A percentile compares a stretch with the other conserved stretches of the same genome.
phyloP scores from a whole-genome alignment of 441 rosid genomes.

The Erysimum cheiri region DNA sequence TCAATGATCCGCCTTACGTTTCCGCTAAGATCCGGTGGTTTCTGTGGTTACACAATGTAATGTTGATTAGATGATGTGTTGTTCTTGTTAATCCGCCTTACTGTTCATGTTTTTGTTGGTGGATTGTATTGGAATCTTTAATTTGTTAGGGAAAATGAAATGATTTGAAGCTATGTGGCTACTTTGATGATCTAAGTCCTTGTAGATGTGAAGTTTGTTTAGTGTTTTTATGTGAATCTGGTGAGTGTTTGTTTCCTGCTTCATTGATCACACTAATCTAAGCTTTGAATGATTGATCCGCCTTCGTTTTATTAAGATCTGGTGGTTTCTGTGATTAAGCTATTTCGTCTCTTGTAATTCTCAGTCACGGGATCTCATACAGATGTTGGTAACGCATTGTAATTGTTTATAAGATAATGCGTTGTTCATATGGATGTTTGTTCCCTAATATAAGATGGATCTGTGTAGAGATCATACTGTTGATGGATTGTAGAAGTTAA shows the following conservation, averaged over 20 bases:
- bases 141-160: background rate
- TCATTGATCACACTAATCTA: background rate
- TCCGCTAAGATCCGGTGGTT: background rate
- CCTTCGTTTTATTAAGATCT: background rate
- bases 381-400: background rate
- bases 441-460: slow-evolving; percentile 6
- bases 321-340: background rate
- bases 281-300: background rate
- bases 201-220: background rate
- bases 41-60: background rate
- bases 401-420: background rate
- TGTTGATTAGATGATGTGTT: background rate
- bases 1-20: background rate
- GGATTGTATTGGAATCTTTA: background rate
- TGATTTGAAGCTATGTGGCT: background rate
- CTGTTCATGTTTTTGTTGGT: too few relatives aligned
- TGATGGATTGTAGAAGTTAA: background rate
- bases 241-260: background rate
- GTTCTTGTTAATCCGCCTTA: background rate
- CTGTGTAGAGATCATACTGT: slow-evolving; percentile 1
- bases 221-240: background rate
- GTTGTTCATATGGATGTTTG: background rate
- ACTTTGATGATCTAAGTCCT: background rate
- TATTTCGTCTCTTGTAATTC: background rate
- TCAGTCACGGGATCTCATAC: background rate